A percentile compares a stretch with the other conserved stretches of the same genome.
phyloP scores from a whole-genome alignment of 164 flowering plant species.

The Hamamelis virginiana region DNA sequence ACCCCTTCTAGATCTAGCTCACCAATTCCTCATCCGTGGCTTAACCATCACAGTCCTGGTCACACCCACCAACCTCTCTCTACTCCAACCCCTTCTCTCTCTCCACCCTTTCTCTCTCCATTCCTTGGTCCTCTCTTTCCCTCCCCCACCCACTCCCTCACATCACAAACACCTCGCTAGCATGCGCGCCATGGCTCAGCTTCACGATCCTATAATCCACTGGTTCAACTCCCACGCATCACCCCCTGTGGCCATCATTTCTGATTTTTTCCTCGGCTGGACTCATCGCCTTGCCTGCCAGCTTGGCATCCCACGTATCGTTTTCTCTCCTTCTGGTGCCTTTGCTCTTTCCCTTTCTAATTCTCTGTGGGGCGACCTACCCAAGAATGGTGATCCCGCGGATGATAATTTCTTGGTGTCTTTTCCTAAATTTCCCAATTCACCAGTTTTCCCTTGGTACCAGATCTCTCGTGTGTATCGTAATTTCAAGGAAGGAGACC shows the following conservation, averaged over 20 bases:
- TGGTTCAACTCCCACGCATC: constrained; percentile 30
- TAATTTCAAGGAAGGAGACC: constrained; percentile 14
- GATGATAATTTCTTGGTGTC: neutral
- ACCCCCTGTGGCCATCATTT: constrained; percentile 30
- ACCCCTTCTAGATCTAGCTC: constrained; percentile 25
- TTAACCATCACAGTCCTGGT: constrained; percentile 28
- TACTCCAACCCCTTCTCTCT: constrained; percentile 26
- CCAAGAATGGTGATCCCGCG: neutral
- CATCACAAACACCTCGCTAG: neutral
- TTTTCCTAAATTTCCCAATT: neutral
- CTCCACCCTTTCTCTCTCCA: constrained; percentile 21
- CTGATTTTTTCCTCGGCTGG: constrained; percentile 48
- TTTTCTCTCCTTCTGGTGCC: constrained; percentile 46
- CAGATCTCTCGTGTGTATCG: constrained; percentile 18
- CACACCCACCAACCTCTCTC: constrained; percentile 31
- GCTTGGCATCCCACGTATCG: constrained; percentile 29
- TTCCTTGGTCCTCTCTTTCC: constrained; percentile 31
- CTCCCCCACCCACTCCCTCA: neutral
- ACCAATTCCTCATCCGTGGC: constrained; percentile 22
- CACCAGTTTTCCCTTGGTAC: constrained; percentile 17
- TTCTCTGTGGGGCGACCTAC: constrained; percentile 18
- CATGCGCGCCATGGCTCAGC: constrained; percentile 13
- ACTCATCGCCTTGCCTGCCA: constrained; percentile 31
- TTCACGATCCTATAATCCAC: constrained; percentile 14
- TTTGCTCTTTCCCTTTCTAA: neutral